Base-by-base conservation (phyloP, 257 asterid genomes). In the Paraleonurus japonicus region DNA sequence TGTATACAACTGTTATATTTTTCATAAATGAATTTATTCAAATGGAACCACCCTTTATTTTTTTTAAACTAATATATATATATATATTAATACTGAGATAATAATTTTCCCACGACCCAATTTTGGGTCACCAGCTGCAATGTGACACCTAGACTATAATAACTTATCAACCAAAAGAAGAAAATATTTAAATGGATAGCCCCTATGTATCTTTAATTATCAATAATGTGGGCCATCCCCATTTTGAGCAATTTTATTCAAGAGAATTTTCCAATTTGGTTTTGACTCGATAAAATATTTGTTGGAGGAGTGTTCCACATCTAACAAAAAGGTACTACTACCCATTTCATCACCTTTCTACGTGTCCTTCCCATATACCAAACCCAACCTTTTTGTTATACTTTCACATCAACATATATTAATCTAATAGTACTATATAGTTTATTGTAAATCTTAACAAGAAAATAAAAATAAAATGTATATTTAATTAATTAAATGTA, bases 101-200 rank as follows among this genome's bases (percentile, higher is more conserved):
- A 19, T 33, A 45, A 45, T 45, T 45, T 68, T 57, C 7, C 33
- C 8, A 39, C 13, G 26, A 32, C 47, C 60, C 76, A 28, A 68
- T 47, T 7, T 74, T 65, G 33, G 22, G 30, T 58, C 8, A 19
- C 78, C 80, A 79, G 75, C 73, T 60, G 61, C 70, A 67, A 12
- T 15, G 69, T 67, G 84, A 75, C 84, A 80, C 75, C 60, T 75
- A 33, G 39, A n/a, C 80, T 51, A 67, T 32, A 57, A 57, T 55
- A 79, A 70, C 60, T 65, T 59, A 70, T 69, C 68, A 74, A 5
- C 70, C 41, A 24, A 27, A 71, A 39, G 5, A 17, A 16, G 22
- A 27, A 16, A 22, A 17, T 35, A 35, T 35, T 7, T 2, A 35
- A 35, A 30, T 61, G 64, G 75, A 72, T 72, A 72, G 58, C 35